phyloP scores from a whole-genome alignment of 2,329 filamentous ascomycete genomes.

The Tolypocladium pustulatum region DNA sequence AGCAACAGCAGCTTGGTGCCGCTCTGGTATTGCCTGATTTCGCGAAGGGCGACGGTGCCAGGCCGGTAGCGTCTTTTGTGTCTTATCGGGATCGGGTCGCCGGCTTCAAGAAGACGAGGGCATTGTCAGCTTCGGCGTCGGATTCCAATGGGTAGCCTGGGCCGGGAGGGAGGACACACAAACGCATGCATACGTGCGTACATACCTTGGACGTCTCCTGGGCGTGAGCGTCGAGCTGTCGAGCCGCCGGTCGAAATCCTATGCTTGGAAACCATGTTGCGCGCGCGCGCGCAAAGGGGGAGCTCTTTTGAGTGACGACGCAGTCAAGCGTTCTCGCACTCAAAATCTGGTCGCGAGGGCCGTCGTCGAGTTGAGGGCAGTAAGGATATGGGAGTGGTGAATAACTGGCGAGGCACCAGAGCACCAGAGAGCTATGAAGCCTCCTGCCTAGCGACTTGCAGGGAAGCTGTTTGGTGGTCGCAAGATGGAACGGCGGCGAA shows the following conservation, averaged over 20 bases:
- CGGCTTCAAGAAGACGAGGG: slow-evolving; percentile 36
- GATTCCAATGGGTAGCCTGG: neutral
- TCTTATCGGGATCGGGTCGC: slow-evolving; percentile 57
- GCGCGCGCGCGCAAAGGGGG: neutral
- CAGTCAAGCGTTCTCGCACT: neutral
- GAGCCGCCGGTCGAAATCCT: slow-evolving; percentile 7
- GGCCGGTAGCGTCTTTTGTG: slow-evolving; percentile 59
- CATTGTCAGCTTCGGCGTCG: slow-evolving; percentile 14
- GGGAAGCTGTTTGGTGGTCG: neutral
- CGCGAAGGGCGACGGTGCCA: slow-evolving; percentile 78
- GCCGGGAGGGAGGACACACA: neutral
- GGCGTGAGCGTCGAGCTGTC: slow-evolving; percentile 12
- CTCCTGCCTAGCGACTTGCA: neutral
- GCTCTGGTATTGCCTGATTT: slow-evolving; percentile 86
- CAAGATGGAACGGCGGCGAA: neutral
- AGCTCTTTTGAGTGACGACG: neutral
- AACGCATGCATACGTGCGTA: neutral
- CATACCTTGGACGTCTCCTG: slow-evolving; percentile 31
- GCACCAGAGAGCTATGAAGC: neutral
- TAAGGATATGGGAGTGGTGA: neutral
- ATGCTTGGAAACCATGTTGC: slow-evolving; percentile 12
- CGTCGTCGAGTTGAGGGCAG: neutral
- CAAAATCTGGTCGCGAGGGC: neutral
- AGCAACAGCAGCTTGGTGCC: slow-evolving; percentile 77
- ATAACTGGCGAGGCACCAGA: neutral